phyloP scores from a whole-genome alignment of 1,284 basidiomycete genomes.

The Marasmius tenuissimus region DNA sequence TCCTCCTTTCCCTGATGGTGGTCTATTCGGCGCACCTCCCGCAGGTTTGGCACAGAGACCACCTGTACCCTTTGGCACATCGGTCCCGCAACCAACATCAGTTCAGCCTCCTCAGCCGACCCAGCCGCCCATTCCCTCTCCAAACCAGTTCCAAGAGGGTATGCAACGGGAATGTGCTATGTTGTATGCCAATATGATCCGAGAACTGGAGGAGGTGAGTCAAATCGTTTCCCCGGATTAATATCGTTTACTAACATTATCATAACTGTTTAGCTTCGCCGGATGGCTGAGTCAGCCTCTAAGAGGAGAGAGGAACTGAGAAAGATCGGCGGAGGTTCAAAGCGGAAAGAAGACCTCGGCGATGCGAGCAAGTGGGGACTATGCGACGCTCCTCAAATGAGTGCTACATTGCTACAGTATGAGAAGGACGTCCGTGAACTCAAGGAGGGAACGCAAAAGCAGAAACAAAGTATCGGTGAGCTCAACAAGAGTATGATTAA shows the following conservation, averaged over 20 bases:
- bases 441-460: conserved; percentile 40
- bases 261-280: conserved; percentile 37
- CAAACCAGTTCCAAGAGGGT: conserved; percentile 44
- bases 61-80: not conserved
- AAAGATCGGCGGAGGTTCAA: conserved; percentile 37
- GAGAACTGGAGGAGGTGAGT: conserved; percentile 57
- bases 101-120: conserved; percentile 12
- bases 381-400: conserved; percentile 52
- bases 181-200: conserved; percentile 41
- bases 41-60: not conserved
- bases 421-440: conserved; percentile 53
- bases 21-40: not conserved
- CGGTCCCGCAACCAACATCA: conserved; percentile 1
- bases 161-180: conserved; percentile 61
- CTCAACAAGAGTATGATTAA: conserved; percentile 66
- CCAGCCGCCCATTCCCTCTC: conserved; percentile 11
- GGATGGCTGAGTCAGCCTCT: conserved; percentile 32
- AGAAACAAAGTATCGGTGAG: conserved; percentile 47
- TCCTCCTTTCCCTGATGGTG: not conserved
- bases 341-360: conserved; percentile 44
- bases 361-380: conserved; percentile 53
- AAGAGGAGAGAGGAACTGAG: conserved; percentile 31
- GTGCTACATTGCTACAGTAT: conserved; percentile 45
- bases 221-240: not conserved
- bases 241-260: conserved; percentile 6